Evolutionary conservation across 2,329 filamentous ascomycete species (phyloP).

Genomic region (Leptographium wingfieldii): DNA sequence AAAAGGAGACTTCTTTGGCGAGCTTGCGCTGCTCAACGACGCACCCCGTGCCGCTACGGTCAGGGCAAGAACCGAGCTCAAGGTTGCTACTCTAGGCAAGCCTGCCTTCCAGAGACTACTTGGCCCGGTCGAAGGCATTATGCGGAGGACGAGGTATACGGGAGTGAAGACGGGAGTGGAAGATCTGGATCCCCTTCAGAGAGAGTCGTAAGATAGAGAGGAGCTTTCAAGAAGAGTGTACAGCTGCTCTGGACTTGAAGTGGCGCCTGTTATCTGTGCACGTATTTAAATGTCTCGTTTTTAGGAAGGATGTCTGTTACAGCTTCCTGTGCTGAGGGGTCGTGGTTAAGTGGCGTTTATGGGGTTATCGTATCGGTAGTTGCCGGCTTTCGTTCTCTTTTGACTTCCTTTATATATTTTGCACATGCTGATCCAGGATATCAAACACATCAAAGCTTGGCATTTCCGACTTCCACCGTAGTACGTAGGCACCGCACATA

Average conservation of each 20-base stretch:
- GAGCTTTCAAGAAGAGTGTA: background rate
- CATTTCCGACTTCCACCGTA: background rate
- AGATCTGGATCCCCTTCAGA: slow-evolving; percentile 53
- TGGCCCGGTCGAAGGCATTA: slow-evolving; percentile 86
- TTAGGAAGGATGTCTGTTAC: background rate
- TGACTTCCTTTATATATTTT: background rate
- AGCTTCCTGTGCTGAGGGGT: background rate
- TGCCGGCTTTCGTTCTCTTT: background rate
- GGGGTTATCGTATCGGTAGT: background rate
- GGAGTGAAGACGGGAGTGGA: slow-evolving; percentile 49
- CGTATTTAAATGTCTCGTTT: background rate
- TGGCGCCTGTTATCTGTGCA: background rate
- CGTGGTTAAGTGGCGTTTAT: background rate
- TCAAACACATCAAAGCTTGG: background rate
- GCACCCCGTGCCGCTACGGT: slow-evolving; percentile 86
- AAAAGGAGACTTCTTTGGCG: slow-evolving; percentile 95
- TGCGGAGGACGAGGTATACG: slow-evolving; percentile 64
- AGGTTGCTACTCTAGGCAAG: slow-evolving; percentile 85
- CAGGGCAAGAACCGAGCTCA: slow-evolving; percentile 72
- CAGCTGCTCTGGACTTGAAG: background rate
- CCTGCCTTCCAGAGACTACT: slow-evolving; percentile 88
- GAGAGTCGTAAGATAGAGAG: slow-evolving; percentile 6
- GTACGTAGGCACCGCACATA: background rate
- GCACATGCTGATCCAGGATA: background rate
- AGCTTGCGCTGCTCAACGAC: slow-evolving; percentile 86